Percentiles rank a stretch among this genome's conserved stretches.
Evolutionary conservation across 192 early-diverging fungal genomes (phyloP).

Genomic region (Cladochytrium replicatum): DNA sequence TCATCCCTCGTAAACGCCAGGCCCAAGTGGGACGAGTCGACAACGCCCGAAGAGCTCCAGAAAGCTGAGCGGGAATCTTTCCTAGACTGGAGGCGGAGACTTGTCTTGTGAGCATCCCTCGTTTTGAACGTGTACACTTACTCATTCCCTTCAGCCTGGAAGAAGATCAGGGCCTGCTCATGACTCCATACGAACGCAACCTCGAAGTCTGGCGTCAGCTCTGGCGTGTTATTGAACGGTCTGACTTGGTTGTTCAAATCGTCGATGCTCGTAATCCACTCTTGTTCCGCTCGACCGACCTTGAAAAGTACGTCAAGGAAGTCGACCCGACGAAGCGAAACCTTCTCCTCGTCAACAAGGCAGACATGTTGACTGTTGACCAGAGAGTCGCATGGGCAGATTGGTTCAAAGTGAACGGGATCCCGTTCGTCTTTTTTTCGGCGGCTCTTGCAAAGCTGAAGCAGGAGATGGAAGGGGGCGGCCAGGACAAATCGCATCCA

Average conservation of each 20-base stretch:
- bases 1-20: slow-evolving; percentile 1
- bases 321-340: slow-evolving; percentile 77
- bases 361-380: slow-evolving; percentile 82
- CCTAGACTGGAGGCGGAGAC: slow-evolving; percentile 81
- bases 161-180: slow-evolving; percentile 82
- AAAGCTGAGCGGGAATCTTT: slow-evolving; percentile 75
- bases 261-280: slow-evolving; percentile 96
- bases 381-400: slow-evolving; percentile 87
- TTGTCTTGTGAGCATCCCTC: slow-evolving; percentile 47
- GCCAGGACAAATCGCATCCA: slow-evolving; percentile 4
- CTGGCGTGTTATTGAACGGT: slow-evolving; percentile 97
- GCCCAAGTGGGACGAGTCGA: slow-evolving; percentile 81
- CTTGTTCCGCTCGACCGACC: slow-evolving; percentile 80
- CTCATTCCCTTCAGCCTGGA: slow-evolving; percentile 52
- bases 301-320: slow-evolving; percentile 87
- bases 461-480: slow-evolving; percentile 69
- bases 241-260: slow-evolving; percentile 93
- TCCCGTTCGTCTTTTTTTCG: slow-evolving; percentile 89
- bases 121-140: slow-evolving; percentile 19
- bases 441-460: slow-evolving; percentile 72
- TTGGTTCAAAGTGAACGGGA: slow-evolving; percentile 72
- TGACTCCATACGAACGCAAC: slow-evolving; percentile 98
- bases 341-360: slow-evolving; percentile 95
- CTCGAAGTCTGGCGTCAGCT: slow-evolving; percentile 98
- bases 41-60: slow-evolving; percentile 73